Percentiles rank a stretch among this genome's conserved stretches.
These are phyloP conservation scores for Chondrostereum purpureum DNA, from an alignment of 1,284 basidiomycete genomes.

Conservation along the genomic window DNA sequence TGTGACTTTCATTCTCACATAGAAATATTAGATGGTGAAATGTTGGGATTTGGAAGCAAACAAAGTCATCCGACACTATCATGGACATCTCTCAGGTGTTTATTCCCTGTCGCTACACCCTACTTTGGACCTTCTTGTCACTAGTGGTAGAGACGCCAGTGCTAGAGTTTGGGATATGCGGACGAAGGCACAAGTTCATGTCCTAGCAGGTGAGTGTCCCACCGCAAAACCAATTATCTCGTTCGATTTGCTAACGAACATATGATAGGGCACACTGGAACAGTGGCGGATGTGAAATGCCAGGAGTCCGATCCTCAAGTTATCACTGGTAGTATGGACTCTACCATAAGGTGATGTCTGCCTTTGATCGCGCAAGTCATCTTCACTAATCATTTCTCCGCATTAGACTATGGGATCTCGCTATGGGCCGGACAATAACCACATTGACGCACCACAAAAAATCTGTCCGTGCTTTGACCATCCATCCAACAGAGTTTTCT, in stretches of 20 bases:
- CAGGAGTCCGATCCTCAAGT: slow-evolving; percentile 97
- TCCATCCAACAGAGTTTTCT: slow-evolving; percentile 94
- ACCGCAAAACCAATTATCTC: too few species aligned
- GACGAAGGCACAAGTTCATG: slow-evolving; percentile 92
- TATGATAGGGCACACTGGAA: slow-evolving; percentile 81
- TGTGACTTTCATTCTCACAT: slow-evolving; percentile 2
- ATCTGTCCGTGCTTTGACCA: slow-evolving; percentile 86
- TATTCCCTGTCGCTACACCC: slow-evolving; percentile 90
- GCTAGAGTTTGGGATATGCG: slow-evolving; percentile 99
- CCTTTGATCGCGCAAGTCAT: slow-evolving; percentile 20
- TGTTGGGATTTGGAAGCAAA: slow-evolving; percentile 99
- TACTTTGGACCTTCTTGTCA: slow-evolving; percentile 92
- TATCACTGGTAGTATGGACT: slow-evolving; percentile 97
- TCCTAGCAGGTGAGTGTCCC: slow-evolving; percentile 38
- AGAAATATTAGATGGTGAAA: slow-evolving; percentile 93
- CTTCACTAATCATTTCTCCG: slow-evolving; percentile 2
- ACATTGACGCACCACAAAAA: slow-evolving; percentile 99
- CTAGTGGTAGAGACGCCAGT: slow-evolving; percentile 90
- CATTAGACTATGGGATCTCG: slow-evolving; percentile 91
- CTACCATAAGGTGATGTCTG: slow-evolving; percentile 88
- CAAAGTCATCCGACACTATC: slow-evolving; percentile 98
- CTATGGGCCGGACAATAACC: slow-evolving; percentile 92
- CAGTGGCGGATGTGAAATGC: slow-evolving; percentile 90
- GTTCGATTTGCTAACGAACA: too few species aligned
- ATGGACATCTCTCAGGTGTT: slow-evolving; percentile 95